Evolutionary conservation across 208 protist species (phyloP).

Genomic region (Leishmania turanica): DNA sequence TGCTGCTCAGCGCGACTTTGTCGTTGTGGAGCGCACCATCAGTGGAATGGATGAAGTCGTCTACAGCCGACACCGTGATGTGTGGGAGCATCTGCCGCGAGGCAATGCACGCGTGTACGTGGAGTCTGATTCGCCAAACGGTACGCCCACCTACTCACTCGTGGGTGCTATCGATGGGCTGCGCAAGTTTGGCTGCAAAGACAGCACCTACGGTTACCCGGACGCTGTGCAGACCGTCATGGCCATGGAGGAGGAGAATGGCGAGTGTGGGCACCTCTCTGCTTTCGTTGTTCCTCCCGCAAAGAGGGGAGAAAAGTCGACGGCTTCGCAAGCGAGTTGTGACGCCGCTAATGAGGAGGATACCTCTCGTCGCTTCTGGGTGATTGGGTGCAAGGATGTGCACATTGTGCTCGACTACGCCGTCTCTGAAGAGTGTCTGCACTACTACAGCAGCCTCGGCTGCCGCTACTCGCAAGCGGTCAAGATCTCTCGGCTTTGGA

Average conservation of each 20-base stretch:
- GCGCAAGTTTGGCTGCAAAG: constrained; percentile 65
- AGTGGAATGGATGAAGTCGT: constrained; percentile 55
- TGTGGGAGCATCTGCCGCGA: constrained; percentile 66
- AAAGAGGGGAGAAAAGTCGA: background rate
- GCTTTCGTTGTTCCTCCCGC: constrained; percentile 33
- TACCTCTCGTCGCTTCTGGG: constrained; percentile 42
- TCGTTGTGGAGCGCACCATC: constrained; percentile 60
- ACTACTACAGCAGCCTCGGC: constrained; percentile 16
- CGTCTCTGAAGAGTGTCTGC: constrained; percentile 33
- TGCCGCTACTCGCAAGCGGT: constrained; percentile 37
- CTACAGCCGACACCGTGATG: constrained; percentile 43
- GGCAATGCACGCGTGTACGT: constrained; percentile 57
- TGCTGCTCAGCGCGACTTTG: constrained; percentile 18
- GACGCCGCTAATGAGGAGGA: background rate
- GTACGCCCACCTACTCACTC: background rate
- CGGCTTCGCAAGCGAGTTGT: background rate
- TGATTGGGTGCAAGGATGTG: constrained; percentile 52
- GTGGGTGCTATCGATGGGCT: constrained; percentile 55
- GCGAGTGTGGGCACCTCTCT: constrained; percentile 56
- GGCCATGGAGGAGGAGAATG: constrained; percentile 57
- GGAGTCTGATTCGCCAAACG: background rate
- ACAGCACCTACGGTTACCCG: constrained; percentile 35
- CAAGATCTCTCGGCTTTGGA: constrained; percentile 35
- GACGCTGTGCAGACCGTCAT: constrained; percentile 35
- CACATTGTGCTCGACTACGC: constrained; percentile 59